Evolutionary conservation across 176 grass and related monocot genomes (phyloP), one percentile per base, ranked within the genome.

Genomic region (Hsuehochloa calcarea): DNA sequence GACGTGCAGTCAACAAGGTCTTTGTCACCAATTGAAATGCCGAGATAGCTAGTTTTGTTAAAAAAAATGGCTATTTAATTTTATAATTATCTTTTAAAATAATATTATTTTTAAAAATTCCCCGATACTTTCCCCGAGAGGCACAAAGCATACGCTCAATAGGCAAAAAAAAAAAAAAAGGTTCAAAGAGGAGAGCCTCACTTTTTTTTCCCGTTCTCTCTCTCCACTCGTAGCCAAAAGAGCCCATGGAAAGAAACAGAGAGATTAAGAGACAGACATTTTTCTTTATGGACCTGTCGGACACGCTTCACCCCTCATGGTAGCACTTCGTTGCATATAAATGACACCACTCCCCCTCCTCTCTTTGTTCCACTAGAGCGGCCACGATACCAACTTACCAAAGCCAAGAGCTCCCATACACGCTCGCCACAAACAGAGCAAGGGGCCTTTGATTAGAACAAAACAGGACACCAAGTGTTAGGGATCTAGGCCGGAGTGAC

Each of bases 221-320:
- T 88, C 65, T 50, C 29, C 85, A 45, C 6, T 37, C 4, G 59
- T 72, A 45, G 68, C 43, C 69, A 77, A 94, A 92, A 90, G 65
- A 39, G 60, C 25, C 54, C 81, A 39, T 70, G 65, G 45, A 83
- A 92, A 90, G 68, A 68, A 81, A 72, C 83, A 85, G 77, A 80
- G 75, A 56, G 72, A 80, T 72, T 70, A 90, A 20, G 64, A 89
- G 39, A 89, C 77, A 82, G 68, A 77, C 23, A 10, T 22, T 26
- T 70, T 84, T 89, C 86, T 94, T 86, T 92, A 83, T 66, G 74
- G 78, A 62, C 13, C 72, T 79, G 83, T 84, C 68, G 84, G 50
- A 56, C 75, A 69, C 70, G 66, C 80, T 81, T 88, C 81, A 25
- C 75, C 40, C 10, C 68, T 79, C 47, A 27, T 35, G 66, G 71